Evolutionary conservation across 805 yeast species (phyloP), one percentile per base, ranked within the genome.

Genomic region (Starmerella kuoi): DNA sequence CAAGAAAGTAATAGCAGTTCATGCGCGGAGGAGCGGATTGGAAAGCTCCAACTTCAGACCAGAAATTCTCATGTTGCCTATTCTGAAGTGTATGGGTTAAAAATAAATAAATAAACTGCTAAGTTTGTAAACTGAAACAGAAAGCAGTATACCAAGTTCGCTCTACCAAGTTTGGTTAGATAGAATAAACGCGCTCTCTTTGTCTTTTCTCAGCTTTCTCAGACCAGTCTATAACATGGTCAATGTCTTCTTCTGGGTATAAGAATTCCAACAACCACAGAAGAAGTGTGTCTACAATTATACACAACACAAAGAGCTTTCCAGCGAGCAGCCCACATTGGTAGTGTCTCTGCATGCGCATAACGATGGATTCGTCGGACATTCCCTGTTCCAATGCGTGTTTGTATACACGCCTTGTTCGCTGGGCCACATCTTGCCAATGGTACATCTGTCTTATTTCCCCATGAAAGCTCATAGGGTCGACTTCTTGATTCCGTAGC

Each of bases 361-460:
- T 68, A 6, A 78, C 51, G 46, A 83, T 62, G 0, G 78, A 70
- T 47, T 72, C 74, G 36, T 73, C 67, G n/a, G 63, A 44, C 20
- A 48, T 46, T 3, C 48, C 47, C 7, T 66, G 56, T 15, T 9
- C 32, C 20, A 46, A 21, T 5, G 37, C 48, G 17, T 44, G 42
- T 37, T 76, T 66, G 61, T 91, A 91, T 3, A 91, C 95, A 15
- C 63, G 64, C 53, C 84, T 93, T 0, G 98, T 91, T 35, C 98
- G 65, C 37, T 63, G 62, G 0, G 98, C 97, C 18, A 91, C 81
- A 55, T 87, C 81, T 42, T 65, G 66, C 99, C 99, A 91, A 54
- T 84, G 82, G 60, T 91, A 91, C 91, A 91, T 84, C 27, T 66
- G 60, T 26, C 73, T 71, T 19, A 91, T 78, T 49, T 81, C 82